Percentiles rank a stretch among this genome's conserved stretches.
phyloP scores from a whole-genome alignment of 1,284 basidiomycete genomes.

The Cutaneotrichosporon cutaneum region DNA sequence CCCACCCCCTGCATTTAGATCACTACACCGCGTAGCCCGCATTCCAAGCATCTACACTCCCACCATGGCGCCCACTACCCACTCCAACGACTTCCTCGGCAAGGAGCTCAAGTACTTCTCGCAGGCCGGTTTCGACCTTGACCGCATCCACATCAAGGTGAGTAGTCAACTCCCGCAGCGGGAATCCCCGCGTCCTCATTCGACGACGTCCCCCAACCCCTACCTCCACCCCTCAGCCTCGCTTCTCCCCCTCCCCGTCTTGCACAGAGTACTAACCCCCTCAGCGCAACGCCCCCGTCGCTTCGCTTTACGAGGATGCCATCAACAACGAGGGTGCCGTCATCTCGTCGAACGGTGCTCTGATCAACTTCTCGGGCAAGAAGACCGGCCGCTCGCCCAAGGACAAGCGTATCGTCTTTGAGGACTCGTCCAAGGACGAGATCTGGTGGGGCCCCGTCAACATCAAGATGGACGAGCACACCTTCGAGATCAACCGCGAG shows the following conservation, averaged over 20 bases:
- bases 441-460: conserved; percentile 99
- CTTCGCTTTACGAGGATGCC: conserved; percentile 96
- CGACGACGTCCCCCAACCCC: neutral
- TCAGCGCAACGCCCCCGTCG: conserved; percentile 93
- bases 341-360: conserved; percentile 90
- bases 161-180: conserved; percentile 21
- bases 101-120: conserved; percentile 97
- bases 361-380: conserved; percentile 99
- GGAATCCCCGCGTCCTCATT: neutral
- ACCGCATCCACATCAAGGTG: conserved; percentile 55
- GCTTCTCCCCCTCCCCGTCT: neutral
- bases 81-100: conserved; percentile 63
- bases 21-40: conserved; percentile 9
- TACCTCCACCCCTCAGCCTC: neutral
- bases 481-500: conserved; percentile 99
- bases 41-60: conserved; percentile 4
- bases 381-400: conserved; percentile 98
- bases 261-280: conserved; percentile 35
- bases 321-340: conserved; percentile 97
- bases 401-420: conserved; percentile 99
- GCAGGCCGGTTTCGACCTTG: conserved; percentile 96
- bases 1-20: conserved; percentile 13
- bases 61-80: conserved; percentile 43
- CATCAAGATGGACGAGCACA: conserved; percentile 97
- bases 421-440: conserved; percentile 94